Conservation (phyloP, 73 alveolate genomes). For the Durusdinium trenchii region DNA sequence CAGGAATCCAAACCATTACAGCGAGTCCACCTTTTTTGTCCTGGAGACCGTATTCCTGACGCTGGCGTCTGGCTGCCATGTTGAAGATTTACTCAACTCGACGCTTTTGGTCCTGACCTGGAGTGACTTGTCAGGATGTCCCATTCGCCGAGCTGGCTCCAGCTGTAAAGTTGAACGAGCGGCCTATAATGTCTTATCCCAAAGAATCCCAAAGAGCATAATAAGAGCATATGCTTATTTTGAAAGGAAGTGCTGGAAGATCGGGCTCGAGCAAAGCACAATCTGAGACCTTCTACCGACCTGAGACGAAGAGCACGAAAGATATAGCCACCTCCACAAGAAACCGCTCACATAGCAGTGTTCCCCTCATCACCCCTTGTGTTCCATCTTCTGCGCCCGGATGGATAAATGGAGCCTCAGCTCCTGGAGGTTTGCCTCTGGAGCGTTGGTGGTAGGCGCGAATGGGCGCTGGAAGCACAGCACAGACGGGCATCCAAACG, state of each 20-base stretch:
- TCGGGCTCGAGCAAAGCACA: too few relatives aligned
- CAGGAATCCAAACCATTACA: conserved; percentile 70
- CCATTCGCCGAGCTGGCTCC: too few relatives aligned
- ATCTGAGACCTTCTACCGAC: too few relatives aligned
- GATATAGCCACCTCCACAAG: background rate
- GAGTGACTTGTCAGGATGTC: too few relatives aligned
- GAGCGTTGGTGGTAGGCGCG: conserved; percentile 91
- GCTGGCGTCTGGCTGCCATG: conserved; percentile 42
- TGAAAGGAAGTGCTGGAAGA: too few relatives aligned
- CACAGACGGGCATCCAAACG: too few relatives aligned
- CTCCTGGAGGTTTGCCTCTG: conserved; percentile 88
- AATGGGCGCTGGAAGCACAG: background rate
- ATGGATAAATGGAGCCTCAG: background rate
- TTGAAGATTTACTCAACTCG: background rate
- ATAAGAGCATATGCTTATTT: too few relatives aligned
- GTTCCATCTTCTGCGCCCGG: background rate
- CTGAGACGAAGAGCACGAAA: too few relatives aligned
- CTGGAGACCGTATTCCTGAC: conserved; percentile 85
- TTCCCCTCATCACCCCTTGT: background rate
- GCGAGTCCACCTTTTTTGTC: conserved; percentile 80
- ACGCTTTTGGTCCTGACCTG: too few relatives aligned
- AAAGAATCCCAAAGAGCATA: too few relatives aligned
- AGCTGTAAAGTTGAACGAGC: too few relatives aligned
- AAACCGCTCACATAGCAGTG: background rate
- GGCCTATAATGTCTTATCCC: too few relatives aligned